A percentile compares a stretch with the other conserved stretches of the same genome.
Evolutionary conservation across 352 stramenopile species (phyloP).

Genomic region (Pythium utonaiense): DNA sequence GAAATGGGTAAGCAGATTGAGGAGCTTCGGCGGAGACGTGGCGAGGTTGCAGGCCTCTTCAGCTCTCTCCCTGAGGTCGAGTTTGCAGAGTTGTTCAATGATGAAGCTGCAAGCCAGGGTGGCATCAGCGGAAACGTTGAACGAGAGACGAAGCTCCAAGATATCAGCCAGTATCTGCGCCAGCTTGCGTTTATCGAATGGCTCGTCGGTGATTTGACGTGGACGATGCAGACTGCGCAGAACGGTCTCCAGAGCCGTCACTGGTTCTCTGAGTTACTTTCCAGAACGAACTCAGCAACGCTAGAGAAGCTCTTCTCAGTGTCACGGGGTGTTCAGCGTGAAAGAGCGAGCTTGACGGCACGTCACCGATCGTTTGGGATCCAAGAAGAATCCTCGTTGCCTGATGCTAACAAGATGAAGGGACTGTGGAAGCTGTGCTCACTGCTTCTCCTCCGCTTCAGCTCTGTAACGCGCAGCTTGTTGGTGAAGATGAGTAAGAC

Average conservation of each 20-base stretch:
- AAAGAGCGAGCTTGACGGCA: slow-evolving; percentile 61
- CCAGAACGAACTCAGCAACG: slow-evolving; percentile 47
- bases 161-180: slow-evolving; percentile 63
- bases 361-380: slow-evolving; percentile 21
- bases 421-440: slow-evolving; percentile 82
- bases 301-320: slow-evolving; percentile 67
- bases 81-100: slow-evolving; percentile 37
- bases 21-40: slow-evolving; percentile 31
- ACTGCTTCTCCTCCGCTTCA: slow-evolving; percentile 75
- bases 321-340: slow-evolving; percentile 66
- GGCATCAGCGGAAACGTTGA: background rate
- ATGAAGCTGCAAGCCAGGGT: slow-evolving; percentile 1
- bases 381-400: background rate
- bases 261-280: slow-evolving; percentile 76
- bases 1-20: slow-evolving; percentile 61
- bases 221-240: slow-evolving; percentile 74
- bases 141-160: slow-evolving; percentile 27
- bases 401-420: slow-evolving; percentile 14
- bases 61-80: slow-evolving; percentile 59
- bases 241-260: slow-evolving; percentile 66
- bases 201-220: slow-evolving; percentile 70
- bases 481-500: slow-evolving; percentile 63
- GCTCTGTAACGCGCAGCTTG: slow-evolving; percentile 61
- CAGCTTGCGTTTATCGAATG: slow-evolving; percentile 71
- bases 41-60: slow-evolving; percentile 54